Base-by-base conservation (phyloP, 1,139 yeast species). In the Saccharomyces hybrid region DNA sequence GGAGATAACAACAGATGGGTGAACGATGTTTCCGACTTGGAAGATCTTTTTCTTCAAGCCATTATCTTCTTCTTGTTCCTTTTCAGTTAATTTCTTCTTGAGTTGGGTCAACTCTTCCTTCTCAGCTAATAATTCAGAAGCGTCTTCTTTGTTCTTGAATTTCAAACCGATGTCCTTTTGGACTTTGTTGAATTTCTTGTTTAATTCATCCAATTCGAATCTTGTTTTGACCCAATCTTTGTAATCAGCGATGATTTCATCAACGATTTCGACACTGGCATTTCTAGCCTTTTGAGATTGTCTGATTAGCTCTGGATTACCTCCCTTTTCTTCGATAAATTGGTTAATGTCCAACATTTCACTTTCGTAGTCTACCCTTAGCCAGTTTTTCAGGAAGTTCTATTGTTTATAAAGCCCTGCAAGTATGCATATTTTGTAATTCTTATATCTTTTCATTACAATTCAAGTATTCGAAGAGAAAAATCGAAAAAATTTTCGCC, bases 281-380 rank as follows among this genome's bases (percentile, higher is more conserved):
- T 96, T 96, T 78, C 99, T 88, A 62, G 95, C 96, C 73, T 78
- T 82, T 75, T 93, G 99, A 42, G 98, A 90, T 65, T 77, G 82
- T 71, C 86, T 86, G 70, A 93, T 89, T 59, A 78, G 77, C 64
- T 90, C 95, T 48, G 99, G 97, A 72, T 90, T 82, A 62, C 98
- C 99, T 58, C 99, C 99, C 75, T 89, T 90, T 71, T 93, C 99
- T 64, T 84, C 96, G 64, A 93, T 83, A 71, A 93, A 93, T 69
- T 88, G 86, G 66, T 85, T 79, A 63, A 93, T 88, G 72, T 91
- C 98, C 75, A 93, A 84, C 99, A 93, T 91, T 42, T 34, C 55
- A 9, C 21, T 16, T 47, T 32, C 11, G 34, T 31, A 31, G 34
- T 31, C 34, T 31, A 31, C 34, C 34, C 34, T 31, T 31, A 31